Conservation (phyloP, 495 filamentous ascomycete genomes). For the Cenococcum geophilum region DNA sequence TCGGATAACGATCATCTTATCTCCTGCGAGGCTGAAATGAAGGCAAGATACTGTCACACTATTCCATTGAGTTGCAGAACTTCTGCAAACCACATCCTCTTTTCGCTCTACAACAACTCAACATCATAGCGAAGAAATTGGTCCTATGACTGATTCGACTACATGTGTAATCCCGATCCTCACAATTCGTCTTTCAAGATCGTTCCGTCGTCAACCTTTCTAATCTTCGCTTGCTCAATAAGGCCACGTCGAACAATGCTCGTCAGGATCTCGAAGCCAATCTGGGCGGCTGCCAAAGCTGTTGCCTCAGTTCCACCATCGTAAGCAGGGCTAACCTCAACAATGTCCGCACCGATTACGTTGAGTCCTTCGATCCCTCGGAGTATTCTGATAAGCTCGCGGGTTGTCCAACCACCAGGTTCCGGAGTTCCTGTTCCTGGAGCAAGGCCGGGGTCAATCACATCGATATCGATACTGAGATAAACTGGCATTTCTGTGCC, state of each 20-base stretch:
- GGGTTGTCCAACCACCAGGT: conserved; percentile 48
- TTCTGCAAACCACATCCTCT: not conserved
- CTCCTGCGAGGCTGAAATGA: too few relatives aligned
- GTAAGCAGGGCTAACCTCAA: conserved; percentile 51
- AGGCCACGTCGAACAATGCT: conserved; percentile 41
- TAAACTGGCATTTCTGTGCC: conserved; percentile 42
- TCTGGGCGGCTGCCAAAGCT: conserved; percentile 46
- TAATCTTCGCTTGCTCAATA: conserved; percentile 31
- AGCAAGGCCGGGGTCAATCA: conserved; percentile 49
- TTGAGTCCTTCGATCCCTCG: conserved; percentile 45
- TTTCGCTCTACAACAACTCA: not conserved
- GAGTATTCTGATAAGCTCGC: conserved; percentile 47
- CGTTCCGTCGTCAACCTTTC: conserved; percentile 10
- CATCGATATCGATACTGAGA: conserved; percentile 48
- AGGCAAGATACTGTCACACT: too few relatives aligned
- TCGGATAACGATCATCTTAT: too few relatives aligned
- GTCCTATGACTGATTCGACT: not conserved
- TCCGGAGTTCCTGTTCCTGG: conserved; percentile 51
- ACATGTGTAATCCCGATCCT: not conserved
- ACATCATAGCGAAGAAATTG: not conserved
- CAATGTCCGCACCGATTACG: conserved; percentile 49
- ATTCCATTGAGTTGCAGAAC: too few relatives aligned
- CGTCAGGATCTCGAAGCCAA: conserved; percentile 42
- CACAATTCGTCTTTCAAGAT: conserved; percentile 35
- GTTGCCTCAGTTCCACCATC: conserved; percentile 46